Conservation (phyloP, 2,329 filamentous ascomycete genomes). For the Apiospora aurea region DNA sequence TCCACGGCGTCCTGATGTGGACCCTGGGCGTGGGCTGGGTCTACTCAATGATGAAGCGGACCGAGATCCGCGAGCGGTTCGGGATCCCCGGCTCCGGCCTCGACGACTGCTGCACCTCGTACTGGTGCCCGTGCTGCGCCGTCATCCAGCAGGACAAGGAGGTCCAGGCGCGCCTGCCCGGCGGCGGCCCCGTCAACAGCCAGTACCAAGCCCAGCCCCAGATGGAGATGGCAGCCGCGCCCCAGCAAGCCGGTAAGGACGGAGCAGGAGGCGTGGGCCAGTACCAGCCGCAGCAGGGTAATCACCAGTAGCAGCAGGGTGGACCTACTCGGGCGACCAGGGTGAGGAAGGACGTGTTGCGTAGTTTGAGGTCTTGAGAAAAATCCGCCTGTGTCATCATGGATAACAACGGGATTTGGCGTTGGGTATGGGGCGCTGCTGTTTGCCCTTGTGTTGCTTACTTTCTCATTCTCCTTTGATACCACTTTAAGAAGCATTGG, state of each 20-base stretch:
- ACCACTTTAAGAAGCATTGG: background rate
- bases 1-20: slow-evolving; percentile 48
- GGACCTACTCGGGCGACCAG: background rate
- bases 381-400: background rate
- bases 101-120: slow-evolving; percentile 59
- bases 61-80: slow-evolving; percentile 60
- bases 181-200: slow-evolving; percentile 35
- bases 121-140: slow-evolving; percentile 61
- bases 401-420: background rate
- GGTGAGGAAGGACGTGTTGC: background rate
- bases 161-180: slow-evolving; percentile 42
- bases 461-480: background rate
- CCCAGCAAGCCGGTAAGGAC: slow-evolving; percentile 13
- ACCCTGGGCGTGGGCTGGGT: slow-evolving; percentile 53
- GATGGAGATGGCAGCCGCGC: slow-evolving; percentile 44
- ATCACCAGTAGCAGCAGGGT: background rate
- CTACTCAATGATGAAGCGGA: slow-evolving; percentile 59
- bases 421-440: background rate
- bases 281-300: background rate
- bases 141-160: slow-evolving; percentile 67
- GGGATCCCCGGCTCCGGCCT: slow-evolving; percentile 57
- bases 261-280: background rate
- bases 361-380: background rate
- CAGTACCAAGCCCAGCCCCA: slow-evolving; percentile 47
- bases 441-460: background rate